These are phyloP conservation scores for Carex myosuroides DNA, from an alignment of 176 grass and related monocot genomes.

Conservation along the genomic window DNA sequence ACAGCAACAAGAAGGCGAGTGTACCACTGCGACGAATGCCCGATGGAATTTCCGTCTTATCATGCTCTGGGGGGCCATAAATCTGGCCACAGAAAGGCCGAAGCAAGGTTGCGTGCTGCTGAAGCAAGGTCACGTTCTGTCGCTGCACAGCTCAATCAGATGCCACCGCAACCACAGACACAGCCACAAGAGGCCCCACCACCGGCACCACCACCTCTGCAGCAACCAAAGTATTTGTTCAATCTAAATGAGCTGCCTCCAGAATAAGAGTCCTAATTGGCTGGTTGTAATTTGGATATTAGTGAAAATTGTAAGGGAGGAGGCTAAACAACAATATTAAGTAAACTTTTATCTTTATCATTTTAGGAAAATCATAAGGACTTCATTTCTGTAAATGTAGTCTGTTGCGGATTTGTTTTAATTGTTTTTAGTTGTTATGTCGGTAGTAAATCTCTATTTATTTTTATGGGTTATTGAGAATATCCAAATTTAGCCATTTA, in stretches of 20 bases:
- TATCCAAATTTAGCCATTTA: neutral
- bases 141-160: neutral
- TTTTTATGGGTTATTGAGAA: neutral
- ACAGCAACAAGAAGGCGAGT: neutral
- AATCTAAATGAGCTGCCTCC: constrained; percentile 11
- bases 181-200: constrained; percentile 7
- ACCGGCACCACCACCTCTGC: constrained; percentile 23
- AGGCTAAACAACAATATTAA: neutral
- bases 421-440: neutral
- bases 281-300: neutral
- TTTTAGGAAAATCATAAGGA: neutral
- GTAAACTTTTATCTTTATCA: neutral
- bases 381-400: neutral
- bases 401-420: neutral
- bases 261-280: neutral
- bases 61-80: constrained; percentile 81
- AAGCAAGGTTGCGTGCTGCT: neutral
- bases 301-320: neutral
- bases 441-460: neutral
- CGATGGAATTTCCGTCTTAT: constrained; percentile 48
- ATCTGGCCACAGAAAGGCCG: constrained; percentile 39
- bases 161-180: neutral
- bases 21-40: constrained; percentile 54
- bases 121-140: neutral
- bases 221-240: neutral